These are phyloP conservation scores for Huntiella abstrusa DNA, from an alignment of 2,329 filamentous ascomycete genomes.

Conservation along the genomic window DNA sequence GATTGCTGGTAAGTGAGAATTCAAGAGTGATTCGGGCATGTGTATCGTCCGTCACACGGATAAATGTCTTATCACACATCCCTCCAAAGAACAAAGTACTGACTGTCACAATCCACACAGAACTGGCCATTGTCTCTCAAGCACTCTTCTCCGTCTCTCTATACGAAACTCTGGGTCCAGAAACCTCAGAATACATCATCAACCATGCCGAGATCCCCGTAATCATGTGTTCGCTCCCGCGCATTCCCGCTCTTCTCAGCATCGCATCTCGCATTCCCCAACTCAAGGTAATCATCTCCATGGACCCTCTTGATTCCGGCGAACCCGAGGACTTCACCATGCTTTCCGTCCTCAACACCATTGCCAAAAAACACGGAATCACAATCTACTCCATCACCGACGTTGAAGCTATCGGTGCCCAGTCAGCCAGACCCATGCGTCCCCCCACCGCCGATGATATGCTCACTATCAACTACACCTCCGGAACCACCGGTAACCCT, in stretches of 20 bases:
- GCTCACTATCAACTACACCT: constrained; percentile 83
- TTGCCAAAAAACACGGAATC: constrained; percentile 58
- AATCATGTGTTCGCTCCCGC: constrained; percentile 60
- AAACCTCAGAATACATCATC: constrained; percentile 87
- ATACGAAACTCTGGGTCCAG: constrained; percentile 86
- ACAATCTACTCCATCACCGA: constrained; percentile 60
- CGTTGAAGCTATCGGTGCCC: constrained; percentile 63
- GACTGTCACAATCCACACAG: constrained; percentile 22
- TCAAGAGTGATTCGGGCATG: too few species aligned
- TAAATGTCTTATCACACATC: too few species aligned
- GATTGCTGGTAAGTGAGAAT: constrained; percentile 39
- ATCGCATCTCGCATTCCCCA: constrained; percentile 55
- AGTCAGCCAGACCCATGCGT: constrained; percentile 49
- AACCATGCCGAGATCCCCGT: constrained; percentile 65
- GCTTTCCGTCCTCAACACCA: constrained; percentile 51
- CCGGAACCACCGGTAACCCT: constrained; percentile 63
- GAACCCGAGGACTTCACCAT: constrained; percentile 67
- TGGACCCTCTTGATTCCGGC: constrained; percentile 66
- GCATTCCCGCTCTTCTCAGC: constrained; percentile 67
- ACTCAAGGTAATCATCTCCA: constrained; percentile 71
- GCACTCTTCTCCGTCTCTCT: constrained; percentile 78
- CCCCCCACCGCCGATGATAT: constrained; percentile 57
- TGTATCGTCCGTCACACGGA: not conserved
- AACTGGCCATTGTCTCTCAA: constrained; percentile 75
- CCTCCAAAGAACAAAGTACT: too few species aligned